Evolutionary conservation across 345 rosid genomes (phyloP).

Genomic region (Melaleuca quinquenervia): DNA sequence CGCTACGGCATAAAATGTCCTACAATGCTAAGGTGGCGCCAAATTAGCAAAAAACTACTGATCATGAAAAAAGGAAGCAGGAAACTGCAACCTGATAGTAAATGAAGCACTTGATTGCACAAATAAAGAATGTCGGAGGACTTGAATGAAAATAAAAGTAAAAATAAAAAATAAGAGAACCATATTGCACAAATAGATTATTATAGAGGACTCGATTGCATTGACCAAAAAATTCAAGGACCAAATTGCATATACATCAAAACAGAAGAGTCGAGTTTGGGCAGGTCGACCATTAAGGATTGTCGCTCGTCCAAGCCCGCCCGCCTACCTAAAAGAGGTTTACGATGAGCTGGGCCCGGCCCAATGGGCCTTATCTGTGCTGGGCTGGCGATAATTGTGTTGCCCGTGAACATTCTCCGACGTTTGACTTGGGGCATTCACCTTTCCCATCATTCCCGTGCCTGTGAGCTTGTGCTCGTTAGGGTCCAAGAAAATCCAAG

Average conservation of each 20-base stretch:
- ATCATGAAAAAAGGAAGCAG: neutral
- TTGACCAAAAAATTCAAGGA: neutral
- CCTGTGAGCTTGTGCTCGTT: neutral
- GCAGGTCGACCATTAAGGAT: neutral
- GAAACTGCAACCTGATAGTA: neutral
- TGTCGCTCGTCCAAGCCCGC: neutral
- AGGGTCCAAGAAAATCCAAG: neutral
- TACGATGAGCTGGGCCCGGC: neutral
- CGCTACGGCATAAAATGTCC: neutral
- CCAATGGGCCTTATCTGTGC: neutral
- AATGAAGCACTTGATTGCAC: neutral
- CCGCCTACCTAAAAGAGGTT: neutral
- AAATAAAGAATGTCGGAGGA: neutral
- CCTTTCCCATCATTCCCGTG: neutral
- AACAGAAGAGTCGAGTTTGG: neutral
- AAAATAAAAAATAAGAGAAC: neutral
- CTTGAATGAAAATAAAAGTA: neutral
- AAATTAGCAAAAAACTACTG: neutral
- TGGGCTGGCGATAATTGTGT: neutral
- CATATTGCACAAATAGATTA: neutral
- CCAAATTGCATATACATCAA: neutral
- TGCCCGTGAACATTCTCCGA: neutral
- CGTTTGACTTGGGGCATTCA: neutral
- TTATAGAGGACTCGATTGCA: neutral
- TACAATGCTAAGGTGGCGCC: neutral